Evolutionary conservation across 2,329 filamentous ascomycete species (phyloP), one percentile per base, ranked within the genome.

Genomic region (Fusarium xyrophilum): DNA sequence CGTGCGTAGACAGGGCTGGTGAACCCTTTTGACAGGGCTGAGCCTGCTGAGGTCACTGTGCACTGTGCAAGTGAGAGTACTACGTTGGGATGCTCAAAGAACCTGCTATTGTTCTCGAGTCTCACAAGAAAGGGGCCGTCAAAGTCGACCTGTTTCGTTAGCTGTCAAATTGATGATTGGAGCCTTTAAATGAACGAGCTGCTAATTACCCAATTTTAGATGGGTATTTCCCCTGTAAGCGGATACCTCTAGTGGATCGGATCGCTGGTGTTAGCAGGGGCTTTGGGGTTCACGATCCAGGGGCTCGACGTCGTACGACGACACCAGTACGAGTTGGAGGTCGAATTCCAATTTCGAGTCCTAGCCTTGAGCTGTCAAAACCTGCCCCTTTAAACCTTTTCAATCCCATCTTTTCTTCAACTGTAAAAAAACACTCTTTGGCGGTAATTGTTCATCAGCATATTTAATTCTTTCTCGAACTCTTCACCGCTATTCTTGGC

Each of bases 141-240:
- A 21, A 57, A 65, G 40, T 35, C 48, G 28, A 36, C 35, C 55
- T 42, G 32, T 50, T 58, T 63, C 35, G 61, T 54, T 59, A 60
- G 39, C 50, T 63, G 67, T 67, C 58, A 67, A 53, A 60, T 23
- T 48, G 52, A 53, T 53, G 47, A 48, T 57, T 67, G 53, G 44
- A 52, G 62, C 30, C 50, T 56, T 40, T 25, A 35, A 63, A 47
- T 59, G 63, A 58, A 63, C n/a, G 56, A 60, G 38, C 64, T 47
- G 59, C 65, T 68, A 65, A 68, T 68, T 68, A 40, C 53, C 53
- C 67, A 70, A 64, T 67, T 69, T 69, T 69, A 60, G 67, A 69
- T 44, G 58, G 43, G 27, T 52, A 21, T 28, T 46, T 53, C 59
- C 63, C 67, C 59, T 70, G 67, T 42, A 51, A 61, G 61, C 66